These are phyloP conservation scores for Saraca asoca DNA, from an alignment of 331 rosid species.

Conservation along the genomic window DNA sequence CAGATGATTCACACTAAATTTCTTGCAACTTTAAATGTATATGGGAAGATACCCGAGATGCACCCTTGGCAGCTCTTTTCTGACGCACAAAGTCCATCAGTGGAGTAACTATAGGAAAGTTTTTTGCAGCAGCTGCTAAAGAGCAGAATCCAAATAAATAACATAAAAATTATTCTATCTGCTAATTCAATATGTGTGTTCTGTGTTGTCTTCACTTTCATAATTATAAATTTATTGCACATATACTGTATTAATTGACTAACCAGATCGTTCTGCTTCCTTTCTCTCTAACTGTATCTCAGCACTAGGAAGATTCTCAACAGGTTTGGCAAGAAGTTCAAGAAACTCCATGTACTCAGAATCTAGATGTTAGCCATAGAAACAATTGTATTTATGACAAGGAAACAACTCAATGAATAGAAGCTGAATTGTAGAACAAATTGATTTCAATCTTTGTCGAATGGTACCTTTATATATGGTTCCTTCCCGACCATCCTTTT, in stretches of 20 bases:
- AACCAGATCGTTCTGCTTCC: conserved; percentile 61
- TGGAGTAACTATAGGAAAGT: conserved; percentile 53
- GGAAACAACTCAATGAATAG: conserved; percentile 33
- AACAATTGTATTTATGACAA: conserved; percentile 49
- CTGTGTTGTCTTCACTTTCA: background rate
- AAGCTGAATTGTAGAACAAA: conserved; percentile 32
- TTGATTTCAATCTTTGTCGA: conserved; percentile 9
- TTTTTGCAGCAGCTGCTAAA: conserved; percentile 48
- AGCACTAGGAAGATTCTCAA: conserved; percentile 65
- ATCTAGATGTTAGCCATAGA: conserved; percentile 51
- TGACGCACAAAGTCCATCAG: conserved; percentile 69
- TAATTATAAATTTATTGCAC: conserved; percentile 3
- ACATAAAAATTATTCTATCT: conserved; percentile 8
- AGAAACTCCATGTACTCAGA: conserved; percentile 58
- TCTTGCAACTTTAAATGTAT: too few species aligned
- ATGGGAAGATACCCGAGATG: conserved; percentile 62
- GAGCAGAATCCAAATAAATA: conserved; percentile 18
- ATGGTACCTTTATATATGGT: conserved; percentile 52
- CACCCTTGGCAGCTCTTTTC: conserved; percentile 60
- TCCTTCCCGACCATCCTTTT: conserved; percentile 60
- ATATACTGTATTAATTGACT: conserved; percentile 29
- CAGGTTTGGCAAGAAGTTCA: conserved; percentile 56
- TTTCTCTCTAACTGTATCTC: conserved; percentile 63
- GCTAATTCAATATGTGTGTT: background rate
- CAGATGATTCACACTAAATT: too few species aligned